Percentiles rank a stretch among this genome's conserved stretches.
These are phyloP conservation scores for Drechslera avenae DNA, from an alignment of 2,329 filamentous ascomycete genomes.

Conservation along the genomic window DNA sequence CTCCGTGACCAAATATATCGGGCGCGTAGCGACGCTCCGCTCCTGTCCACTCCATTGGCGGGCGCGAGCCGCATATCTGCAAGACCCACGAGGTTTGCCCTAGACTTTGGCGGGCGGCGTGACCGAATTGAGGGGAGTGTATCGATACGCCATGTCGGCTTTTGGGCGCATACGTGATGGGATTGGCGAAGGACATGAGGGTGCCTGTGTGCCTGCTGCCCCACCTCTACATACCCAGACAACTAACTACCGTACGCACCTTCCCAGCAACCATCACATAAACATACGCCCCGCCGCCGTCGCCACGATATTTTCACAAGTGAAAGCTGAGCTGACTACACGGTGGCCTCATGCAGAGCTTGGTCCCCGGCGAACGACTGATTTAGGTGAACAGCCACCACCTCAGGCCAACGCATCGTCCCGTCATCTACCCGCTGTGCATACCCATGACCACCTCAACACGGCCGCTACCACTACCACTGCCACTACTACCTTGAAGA, in stretches of 20 bases:
- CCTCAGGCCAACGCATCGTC: constrained; percentile 12
- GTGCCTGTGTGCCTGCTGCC: constrained; percentile 23
- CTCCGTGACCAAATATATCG: constrained; percentile 18
- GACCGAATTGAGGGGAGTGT: constrained; percentile 16
- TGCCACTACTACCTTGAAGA: background rate
- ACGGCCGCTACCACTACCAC: background rate
- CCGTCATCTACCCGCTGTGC: constrained; percentile 3
- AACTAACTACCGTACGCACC: too few relatives aligned
- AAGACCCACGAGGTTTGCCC: constrained; percentile 30
- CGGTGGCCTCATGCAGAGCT: constrained; percentile 10
- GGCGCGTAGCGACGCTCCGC: constrained; percentile 35
- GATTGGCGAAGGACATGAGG: constrained; percentile 15
- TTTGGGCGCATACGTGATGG: constrained; percentile 15
- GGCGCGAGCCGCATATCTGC: constrained; percentile 29
- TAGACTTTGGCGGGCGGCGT: constrained; percentile 29
- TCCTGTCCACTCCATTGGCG: constrained; percentile 24
- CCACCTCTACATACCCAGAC: too few relatives aligned
- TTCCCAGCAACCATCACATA: too few relatives aligned
- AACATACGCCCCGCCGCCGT: too few relatives aligned
- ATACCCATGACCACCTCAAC: constrained; percentile 6
- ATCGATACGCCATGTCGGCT: constrained; percentile 2
- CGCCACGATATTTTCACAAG: too few relatives aligned
- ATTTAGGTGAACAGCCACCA: constrained; percentile 9
- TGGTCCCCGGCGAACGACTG: constrained; percentile 4
- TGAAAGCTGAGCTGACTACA: background rate